phyloP scores from a whole-genome alignment of 2,329 filamentous ascomycete genomes.

The Xylariales sp. region DNA sequence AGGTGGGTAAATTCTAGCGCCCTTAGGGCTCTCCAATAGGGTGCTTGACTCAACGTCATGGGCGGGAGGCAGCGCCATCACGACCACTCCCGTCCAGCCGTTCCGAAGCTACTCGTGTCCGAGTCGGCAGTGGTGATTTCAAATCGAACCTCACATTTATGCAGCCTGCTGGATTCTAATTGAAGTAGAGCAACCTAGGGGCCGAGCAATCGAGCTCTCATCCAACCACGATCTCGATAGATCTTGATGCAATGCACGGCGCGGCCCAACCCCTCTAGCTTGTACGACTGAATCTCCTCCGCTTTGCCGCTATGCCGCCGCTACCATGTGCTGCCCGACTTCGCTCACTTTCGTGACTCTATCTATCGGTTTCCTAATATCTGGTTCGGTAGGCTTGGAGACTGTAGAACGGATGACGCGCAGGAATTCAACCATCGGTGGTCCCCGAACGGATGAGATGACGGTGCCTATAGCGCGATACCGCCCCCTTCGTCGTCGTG shows the following conservation, averaged over 20 bases:
- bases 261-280: conserved; percentile 9
- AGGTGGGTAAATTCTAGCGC: not conserved
- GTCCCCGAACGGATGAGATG: not conserved
- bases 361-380: not conserved
- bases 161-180: not conserved
- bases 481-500: not conserved
- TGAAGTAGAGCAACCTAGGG: conserved; percentile 15
- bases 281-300: conserved; percentile 15
- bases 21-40: not conserved
- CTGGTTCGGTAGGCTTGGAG: not conserved
- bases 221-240: conserved; percentile 18
- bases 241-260: conserved; percentile 19
- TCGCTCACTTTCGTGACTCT: conserved; percentile 1
- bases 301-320: conserved; percentile 7
- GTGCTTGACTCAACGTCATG: not conserved
- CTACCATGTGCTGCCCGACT: not conserved
- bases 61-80: not conserved
- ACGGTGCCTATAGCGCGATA: too few relatives aligned
- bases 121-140: not conserved
- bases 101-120: not conserved
- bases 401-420: conserved; percentile 29
- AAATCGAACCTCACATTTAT: not conserved
- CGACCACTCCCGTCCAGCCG: not conserved
- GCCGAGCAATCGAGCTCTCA: conserved; percentile 1
- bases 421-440: not conserved